phyloP scores from a whole-genome alignment of 23 red algal genomes.

The Gracilaria gracilis region DNA sequence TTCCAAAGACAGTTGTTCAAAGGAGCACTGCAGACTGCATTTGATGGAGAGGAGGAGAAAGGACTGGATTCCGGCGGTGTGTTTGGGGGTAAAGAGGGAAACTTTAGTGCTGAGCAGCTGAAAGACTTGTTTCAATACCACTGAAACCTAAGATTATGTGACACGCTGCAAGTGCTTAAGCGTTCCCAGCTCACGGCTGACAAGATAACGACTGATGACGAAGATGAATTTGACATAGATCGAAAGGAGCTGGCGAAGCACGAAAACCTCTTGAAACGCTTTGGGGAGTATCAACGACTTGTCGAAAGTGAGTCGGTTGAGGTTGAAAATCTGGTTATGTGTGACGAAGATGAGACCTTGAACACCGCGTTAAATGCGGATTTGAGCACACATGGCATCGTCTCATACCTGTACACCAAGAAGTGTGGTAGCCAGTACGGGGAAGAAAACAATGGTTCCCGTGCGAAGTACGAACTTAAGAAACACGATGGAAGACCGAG shows the following conservation, averaged over 20 bases:
- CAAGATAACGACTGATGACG: neutral
- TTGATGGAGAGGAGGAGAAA: constrained; percentile 44
- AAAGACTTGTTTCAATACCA: constrained; percentile 71
- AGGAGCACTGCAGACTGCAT: constrained; percentile 62
- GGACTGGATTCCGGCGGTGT: neutral
- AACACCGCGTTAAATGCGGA: constrained; percentile 55
- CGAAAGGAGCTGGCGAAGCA: neutral
- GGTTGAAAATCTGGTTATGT: constrained; percentile 37
- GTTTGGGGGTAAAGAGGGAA: constrained; percentile 34
- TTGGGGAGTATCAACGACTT: constrained; percentile 39
- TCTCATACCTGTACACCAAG: constrained; percentile 71
- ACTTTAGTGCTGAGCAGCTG: constrained; percentile 76
- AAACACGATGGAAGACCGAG: neutral
- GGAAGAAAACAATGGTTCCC: neutral
- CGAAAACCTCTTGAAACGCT: constrained; percentile 6
- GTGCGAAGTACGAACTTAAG: neutral
- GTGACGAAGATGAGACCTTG: constrained; percentile 58
- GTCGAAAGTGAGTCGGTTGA: constrained; percentile 46
- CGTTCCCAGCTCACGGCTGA: constrained; percentile 25
- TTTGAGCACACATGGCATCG: constrained; percentile 57
- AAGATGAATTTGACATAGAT: neutral
- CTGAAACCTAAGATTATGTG: constrained; percentile 43
- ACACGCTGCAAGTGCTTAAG: constrained; percentile 70
- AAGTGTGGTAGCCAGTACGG: constrained; percentile 22
- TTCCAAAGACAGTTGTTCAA: constrained; percentile 98